Percentiles rank a stretch among this genome's conserved stretches.
These are phyloP conservation scores for Gaertneriomyces sp. DNA, from an alignment of 192 early-diverging fungal genomes.

Conservation along the genomic window DNA sequence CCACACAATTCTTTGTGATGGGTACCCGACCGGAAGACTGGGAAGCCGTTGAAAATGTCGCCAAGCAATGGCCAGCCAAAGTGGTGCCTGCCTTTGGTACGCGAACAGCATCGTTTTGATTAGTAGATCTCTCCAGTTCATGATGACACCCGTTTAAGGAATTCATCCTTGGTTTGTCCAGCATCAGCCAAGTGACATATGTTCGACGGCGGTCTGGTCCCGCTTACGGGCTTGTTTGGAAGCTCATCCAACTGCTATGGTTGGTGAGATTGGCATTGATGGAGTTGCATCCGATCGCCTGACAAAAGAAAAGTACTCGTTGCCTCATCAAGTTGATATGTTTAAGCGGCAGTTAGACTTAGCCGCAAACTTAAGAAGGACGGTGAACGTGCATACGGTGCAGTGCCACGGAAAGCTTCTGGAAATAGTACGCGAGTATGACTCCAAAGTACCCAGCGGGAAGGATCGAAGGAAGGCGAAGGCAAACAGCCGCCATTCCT, in stretches of 20 bases:
- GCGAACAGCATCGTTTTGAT: not conserved
- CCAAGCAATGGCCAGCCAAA: slow-evolving; percentile 5
- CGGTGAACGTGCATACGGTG: slow-evolving; percentile 77
- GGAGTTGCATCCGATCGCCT: slow-evolving; percentile 46
- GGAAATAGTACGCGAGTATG: slow-evolving; percentile 40
- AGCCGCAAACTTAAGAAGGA: slow-evolving; percentile 58
- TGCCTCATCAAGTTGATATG: slow-evolving; percentile 48
- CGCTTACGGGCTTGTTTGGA: slow-evolving; percentile 39
- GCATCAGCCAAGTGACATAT: not conserved
- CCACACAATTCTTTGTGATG: slow-evolving; percentile 30
- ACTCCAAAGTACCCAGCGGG: slow-evolving; percentile 13
- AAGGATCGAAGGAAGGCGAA: slow-evolving; percentile 19
- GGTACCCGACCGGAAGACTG: slow-evolving; percentile 30
- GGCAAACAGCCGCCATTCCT: slow-evolving; percentile 1
- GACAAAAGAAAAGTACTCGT: slow-evolving; percentile 37
- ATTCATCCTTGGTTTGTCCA: slow-evolving; percentile 44
- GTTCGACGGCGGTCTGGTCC: not conserved
- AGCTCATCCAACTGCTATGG: slow-evolving; percentile 37
- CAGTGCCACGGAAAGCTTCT: slow-evolving; percentile 65
- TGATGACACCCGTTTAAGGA: slow-evolving; percentile 4
- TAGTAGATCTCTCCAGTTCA: not conserved
- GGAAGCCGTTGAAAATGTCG: slow-evolving; percentile 9
- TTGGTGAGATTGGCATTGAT: slow-evolving; percentile 70
- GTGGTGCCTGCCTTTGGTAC: slow-evolving; percentile 35
- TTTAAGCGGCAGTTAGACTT: slow-evolving; percentile 68